Conservation (phyloP, 2,329 filamentous ascomycete species). For the Epichloe gansuensis region DNA sequence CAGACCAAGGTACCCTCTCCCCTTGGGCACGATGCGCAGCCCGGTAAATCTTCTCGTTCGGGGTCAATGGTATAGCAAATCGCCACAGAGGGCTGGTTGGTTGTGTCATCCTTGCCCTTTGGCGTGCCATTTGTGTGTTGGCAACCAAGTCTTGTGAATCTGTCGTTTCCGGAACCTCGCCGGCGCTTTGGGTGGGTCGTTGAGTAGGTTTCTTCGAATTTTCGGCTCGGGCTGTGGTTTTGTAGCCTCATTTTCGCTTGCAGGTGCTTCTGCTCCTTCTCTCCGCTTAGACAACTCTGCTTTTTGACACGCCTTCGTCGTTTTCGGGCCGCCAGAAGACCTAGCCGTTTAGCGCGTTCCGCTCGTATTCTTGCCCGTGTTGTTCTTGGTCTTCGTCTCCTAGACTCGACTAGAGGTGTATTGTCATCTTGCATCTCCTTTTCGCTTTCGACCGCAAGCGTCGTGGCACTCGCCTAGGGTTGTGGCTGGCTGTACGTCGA, state of each 20-base stretch:
- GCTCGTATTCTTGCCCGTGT: conserved; percentile 52
- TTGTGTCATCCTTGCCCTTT: conserved; percentile 84
- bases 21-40: conserved; percentile 72
- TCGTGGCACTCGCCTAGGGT: conserved; percentile 79
- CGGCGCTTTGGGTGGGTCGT: conserved; percentile 41
- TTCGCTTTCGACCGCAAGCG: conserved; percentile 58
- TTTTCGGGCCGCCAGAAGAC: conserved; percentile 47
- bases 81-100: conserved; percentile 76
- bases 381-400: conserved; percentile 47
- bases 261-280: conserved; percentile 5
- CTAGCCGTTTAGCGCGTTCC: conserved; percentile 63
- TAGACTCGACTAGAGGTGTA: conserved; percentile 63
- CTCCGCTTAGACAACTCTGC: conserved; percentile 11
- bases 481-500: conserved; percentile 85
- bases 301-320: conserved; percentile 29
- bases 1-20: conserved; percentile 70
- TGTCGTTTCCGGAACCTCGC: conserved; percentile 77
- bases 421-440: conserved; percentile 80
- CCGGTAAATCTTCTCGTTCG: conserved; percentile 81
- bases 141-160: conserved; percentile 81
- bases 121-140: conserved; percentile 87
- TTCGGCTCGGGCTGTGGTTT: conserved; percentile 40
- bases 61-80: conserved; percentile 73
- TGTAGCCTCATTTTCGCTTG: conserved; percentile 9
- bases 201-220: conserved; percentile 57